phyloP scores from a whole-genome alignment of 495 filamentous ascomycete genomes.

The Cetradonia linearis region DNA sequence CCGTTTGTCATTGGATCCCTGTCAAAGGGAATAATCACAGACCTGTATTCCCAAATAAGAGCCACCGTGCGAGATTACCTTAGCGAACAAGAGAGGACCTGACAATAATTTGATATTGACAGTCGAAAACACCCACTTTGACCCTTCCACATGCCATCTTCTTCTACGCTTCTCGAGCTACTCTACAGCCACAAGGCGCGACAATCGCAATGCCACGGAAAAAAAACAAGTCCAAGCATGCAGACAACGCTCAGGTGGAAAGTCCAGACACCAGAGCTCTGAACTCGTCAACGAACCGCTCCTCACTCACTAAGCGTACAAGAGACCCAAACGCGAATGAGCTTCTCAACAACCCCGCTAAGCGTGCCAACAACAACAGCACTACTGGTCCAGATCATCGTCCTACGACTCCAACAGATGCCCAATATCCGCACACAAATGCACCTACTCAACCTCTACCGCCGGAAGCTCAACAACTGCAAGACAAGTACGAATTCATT shows the following conservation, averaged over 20 bases:
- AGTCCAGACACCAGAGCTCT: background rate
- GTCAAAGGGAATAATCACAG: background rate
- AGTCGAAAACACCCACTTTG: background rate
- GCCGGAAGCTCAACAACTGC: conserved; percentile 10
- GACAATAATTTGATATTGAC: background rate
- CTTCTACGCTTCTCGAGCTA: background rate
- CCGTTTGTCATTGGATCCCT: background rate
- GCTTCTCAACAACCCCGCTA: background rate
- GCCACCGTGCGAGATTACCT: background rate
- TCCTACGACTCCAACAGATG: background rate
- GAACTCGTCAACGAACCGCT: background rate
- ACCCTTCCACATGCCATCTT: background rate
- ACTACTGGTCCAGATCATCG: conserved; percentile 1
- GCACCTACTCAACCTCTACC: conserved; percentile 1
- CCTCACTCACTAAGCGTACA: background rate
- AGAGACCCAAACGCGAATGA: background rate
- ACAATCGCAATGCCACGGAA: conserved; percentile 1
- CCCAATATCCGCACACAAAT: background rate
- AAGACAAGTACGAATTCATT: conserved; percentile 15
- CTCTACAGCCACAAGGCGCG: background rate
- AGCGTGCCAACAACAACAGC: conserved; percentile 8
- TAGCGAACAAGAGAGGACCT: background rate
- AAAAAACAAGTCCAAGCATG: background rate
- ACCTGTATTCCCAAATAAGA: background rate
- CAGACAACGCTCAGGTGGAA: background rate